Evolutionary conservation across 2,329 filamentous ascomycete species (phyloP), one percentile per base, ranked within the genome.

Genomic region (Neurospora sp.): DNA sequence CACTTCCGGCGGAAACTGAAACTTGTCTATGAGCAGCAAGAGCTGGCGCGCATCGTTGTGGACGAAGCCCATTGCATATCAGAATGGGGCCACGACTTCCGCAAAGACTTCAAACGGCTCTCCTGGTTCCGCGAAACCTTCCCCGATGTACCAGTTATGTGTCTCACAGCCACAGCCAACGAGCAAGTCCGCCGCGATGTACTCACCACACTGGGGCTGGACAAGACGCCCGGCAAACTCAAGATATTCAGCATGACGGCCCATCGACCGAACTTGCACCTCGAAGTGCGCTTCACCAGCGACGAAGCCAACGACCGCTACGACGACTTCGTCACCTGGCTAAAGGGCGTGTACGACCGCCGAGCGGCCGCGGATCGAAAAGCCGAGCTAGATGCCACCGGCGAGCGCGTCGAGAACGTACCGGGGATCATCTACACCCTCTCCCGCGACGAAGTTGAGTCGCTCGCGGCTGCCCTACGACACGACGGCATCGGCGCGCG

Each of bases 1-100:
- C 85, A 86, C 70, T 97, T 98, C 79, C 91, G 94, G 46, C 87
- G 89, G 71, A 87, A 89, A 67, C 82, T 97, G 8, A 85, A 87
- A 71, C 82, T 91, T 4, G 90, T 97, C 15, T 83, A 97, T 77
- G 83, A 88, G 70, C 93, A 97, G 78, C 87, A 87, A 70, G 92
- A 97, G 80, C 86, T 98, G n/a, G 90, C 91, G 10, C 88, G 95
- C 15, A 88, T 98, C 73, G 95, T 92, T 66, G 89, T 98, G 70
- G 95, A 98, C 77, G 95, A 98, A 81, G 95, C 95, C 2, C 95
- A 98, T 79, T 98, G 95, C 79, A 97, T 98, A 74, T 97, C 92
- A 33, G 94, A 97, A 88, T 97, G 95, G 95, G 95, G 95, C 1
- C 94, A 98, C 78, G 95, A 98, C 79, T 98, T 98, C 78, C 91